Evolutionary conservation across 176 grass and related monocot species (phyloP).

Genomic region (Zea luxurians): DNA sequence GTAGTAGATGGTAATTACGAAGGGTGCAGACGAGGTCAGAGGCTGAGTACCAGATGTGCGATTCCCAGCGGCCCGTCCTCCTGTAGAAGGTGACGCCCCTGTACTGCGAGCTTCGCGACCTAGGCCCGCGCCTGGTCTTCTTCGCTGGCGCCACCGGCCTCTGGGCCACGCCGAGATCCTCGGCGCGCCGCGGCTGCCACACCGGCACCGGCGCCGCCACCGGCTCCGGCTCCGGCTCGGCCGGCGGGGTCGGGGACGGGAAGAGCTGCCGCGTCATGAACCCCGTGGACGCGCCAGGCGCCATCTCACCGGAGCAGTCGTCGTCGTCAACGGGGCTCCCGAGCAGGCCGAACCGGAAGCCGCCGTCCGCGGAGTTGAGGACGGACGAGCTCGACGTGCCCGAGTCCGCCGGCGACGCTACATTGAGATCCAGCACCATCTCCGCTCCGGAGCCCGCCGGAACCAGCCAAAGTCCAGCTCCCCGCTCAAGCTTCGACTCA

Average conservation of each 20-base stretch:
- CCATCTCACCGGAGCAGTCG: conserved; percentile 31
- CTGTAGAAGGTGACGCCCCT: conserved; percentile 97
- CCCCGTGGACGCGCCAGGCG: conserved; percentile 25
- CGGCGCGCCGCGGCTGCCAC: conserved; percentile 24
- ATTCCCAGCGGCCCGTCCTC: conserved; percentile 95
- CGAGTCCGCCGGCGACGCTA: conserved; percentile 60
- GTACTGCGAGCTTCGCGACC: conserved; percentile 97
- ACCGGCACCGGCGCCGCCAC: background rate
- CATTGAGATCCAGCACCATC: conserved; percentile 98
- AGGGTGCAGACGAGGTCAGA: conserved; percentile 6
- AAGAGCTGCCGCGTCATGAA: conserved; percentile 73
- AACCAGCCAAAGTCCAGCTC: background rate
- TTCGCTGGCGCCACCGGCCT: conserved; percentile 35
- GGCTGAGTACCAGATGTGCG: conserved; percentile 80
- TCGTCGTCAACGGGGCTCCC: conserved; percentile 44
- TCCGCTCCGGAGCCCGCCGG: conserved; percentile 24
- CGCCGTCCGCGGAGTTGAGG: conserved; percentile 44
- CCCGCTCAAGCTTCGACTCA: background rate
- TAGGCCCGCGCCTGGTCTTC: conserved; percentile 86
- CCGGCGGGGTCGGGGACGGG: conserved; percentile 19
- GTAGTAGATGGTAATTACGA: conserved; percentile 7
- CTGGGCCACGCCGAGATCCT: conserved; percentile 36
- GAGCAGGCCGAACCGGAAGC: conserved; percentile 46
- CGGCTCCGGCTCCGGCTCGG: background rate
- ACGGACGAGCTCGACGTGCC: conserved; percentile 64